Percentiles rank a stretch among this genome's conserved stretches.
Evolutionary conservation across 2,329 filamentous ascomycete species (phyloP).

Genomic region (Pyricularia sp.): DNA sequence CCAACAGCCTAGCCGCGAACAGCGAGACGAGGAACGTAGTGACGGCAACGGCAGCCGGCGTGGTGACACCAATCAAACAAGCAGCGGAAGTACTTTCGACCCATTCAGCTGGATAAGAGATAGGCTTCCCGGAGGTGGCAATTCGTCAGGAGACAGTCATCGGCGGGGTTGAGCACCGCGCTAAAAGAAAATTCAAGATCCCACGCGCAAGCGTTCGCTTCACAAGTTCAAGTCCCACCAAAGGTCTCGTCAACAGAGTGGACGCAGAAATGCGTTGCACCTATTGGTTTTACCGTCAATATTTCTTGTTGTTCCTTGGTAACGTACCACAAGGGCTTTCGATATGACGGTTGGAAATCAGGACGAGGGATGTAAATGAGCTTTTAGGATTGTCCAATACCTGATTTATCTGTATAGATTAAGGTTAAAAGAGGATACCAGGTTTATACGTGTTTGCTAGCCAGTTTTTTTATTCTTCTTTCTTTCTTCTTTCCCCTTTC

Average conservation of each 20-base stretch:
- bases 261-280: not conserved
- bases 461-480: not conserved
- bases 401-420: not conserved
- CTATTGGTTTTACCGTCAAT: not conserved
- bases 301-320: not conserved
- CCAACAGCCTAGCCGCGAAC: constrained; percentile 3
- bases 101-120: not conserved
- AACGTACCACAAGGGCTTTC: not conserved
- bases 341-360: not conserved
- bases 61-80: not conserved
- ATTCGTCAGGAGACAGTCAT: not conserved
- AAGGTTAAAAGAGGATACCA: not conserved
- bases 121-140: not conserved
- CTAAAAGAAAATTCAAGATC: not conserved
- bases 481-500: not conserved
- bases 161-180: not conserved
- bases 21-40: constrained; percentile 9
- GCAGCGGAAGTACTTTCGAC: not conserved
- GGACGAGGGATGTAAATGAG: not conserved
- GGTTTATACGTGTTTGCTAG: not conserved
- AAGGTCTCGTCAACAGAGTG: not conserved
- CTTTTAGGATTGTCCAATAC: not conserved
- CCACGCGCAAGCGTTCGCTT: not conserved
- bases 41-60: constrained; percentile 6
- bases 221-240: not conserved